Percentiles rank a stretch among this genome's conserved stretches.
These are phyloP conservation scores for Anthostomella pinea DNA, from an alignment of 2,329 filamentous ascomycete species.

Conservation along the genomic window DNA sequence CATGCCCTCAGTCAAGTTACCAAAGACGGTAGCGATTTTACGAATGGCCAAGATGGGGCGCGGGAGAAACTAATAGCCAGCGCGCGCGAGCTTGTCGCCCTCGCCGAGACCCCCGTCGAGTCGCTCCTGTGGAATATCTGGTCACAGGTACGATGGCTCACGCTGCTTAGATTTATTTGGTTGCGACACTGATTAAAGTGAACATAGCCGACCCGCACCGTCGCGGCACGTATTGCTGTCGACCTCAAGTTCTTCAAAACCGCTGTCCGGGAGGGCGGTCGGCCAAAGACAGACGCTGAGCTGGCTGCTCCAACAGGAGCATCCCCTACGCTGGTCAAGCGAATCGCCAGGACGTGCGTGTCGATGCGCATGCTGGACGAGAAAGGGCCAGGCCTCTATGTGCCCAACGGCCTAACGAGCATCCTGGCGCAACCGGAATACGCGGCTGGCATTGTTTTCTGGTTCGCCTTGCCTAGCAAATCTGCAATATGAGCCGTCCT, in stretches of 20 bases:
- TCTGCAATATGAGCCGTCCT: background rate
- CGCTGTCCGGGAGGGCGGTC: slow-evolving; percentile 5
- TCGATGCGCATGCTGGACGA: slow-evolving; percentile 21
- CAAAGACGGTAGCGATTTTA: slow-evolving; percentile 8
- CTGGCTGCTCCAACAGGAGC: slow-evolving; percentile 15
- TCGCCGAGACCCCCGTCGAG: slow-evolving; percentile 14
- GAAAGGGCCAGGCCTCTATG: slow-evolving; percentile 11
- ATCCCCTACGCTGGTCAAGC: slow-evolving; percentile 13
- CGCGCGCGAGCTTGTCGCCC: slow-evolving; percentile 11
- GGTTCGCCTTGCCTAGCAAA: slow-evolving; percentile 4
- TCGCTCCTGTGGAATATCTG: slow-evolving; percentile 12
- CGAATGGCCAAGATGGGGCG: slow-evolving; percentile 4
- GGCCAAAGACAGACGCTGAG: slow-evolving; percentile 13
- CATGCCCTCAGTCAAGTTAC: too few relatives aligned
- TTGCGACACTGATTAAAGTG: background rate
- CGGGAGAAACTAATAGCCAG: slow-evolving; percentile 9
- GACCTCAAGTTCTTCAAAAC: slow-evolving; percentile 20
- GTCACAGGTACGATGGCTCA: slow-evolving; percentile 6
- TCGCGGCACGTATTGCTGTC: slow-evolving; percentile 16
- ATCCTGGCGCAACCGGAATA: slow-evolving; percentile 11
- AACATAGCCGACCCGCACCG: slow-evolving; percentile 14
- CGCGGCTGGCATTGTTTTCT: slow-evolving; percentile 11
- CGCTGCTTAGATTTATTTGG: background rate
- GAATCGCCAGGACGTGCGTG: slow-evolving; percentile 13
- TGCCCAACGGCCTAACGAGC: slow-evolving; percentile 13